Conservation (phyloP, 495 filamentous ascomycete genomes). For the Xylaria intraflava region DNA sequence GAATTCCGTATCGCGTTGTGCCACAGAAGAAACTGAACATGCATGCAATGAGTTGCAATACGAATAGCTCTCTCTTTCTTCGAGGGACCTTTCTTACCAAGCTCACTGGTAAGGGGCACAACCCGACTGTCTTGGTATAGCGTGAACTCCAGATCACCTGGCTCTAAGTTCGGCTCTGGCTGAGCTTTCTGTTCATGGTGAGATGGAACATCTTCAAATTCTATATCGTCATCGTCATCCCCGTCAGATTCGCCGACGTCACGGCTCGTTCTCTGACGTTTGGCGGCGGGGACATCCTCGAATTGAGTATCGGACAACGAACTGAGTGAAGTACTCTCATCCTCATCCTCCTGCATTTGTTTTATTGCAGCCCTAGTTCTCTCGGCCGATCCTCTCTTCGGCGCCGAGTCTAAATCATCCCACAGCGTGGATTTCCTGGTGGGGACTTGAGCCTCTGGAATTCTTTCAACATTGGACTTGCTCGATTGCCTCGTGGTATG, state of each 20-base stretch:
- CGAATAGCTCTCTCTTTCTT: slow-evolving; percentile 77
- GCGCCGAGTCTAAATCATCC: slow-evolving; percentile 58
- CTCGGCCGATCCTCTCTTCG: slow-evolving; percentile 41
- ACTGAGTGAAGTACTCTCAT: slow-evolving; percentile 47
- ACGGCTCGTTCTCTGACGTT: slow-evolving; percentile 19
- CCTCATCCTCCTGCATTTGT: slow-evolving; percentile 47
- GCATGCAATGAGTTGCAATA: slow-evolving; percentile 72
- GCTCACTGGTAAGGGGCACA: slow-evolving; percentile 48
- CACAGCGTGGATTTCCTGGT: slow-evolving; percentile 54
- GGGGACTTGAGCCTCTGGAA: slow-evolving; percentile 16
- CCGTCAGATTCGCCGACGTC: slow-evolving; percentile 32
- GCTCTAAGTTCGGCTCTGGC: slow-evolving; percentile 18
- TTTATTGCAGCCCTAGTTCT: slow-evolving; percentile 43
- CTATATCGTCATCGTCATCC: slow-evolving; percentile 56
- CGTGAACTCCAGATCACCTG: slow-evolving; percentile 68
- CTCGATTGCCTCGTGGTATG: slow-evolving; percentile 10
- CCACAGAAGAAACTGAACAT: slow-evolving; percentile 82
- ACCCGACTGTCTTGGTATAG: slow-evolving; percentile 51
- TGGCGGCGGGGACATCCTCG: slow-evolving; percentile 48
- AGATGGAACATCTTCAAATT: slow-evolving; percentile 80
- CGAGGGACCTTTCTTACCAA: slow-evolving; percentile 77
- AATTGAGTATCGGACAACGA: slow-evolving; percentile 65
- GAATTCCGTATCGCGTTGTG: slow-evolving; percentile 82
- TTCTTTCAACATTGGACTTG: slow-evolving; percentile 15
- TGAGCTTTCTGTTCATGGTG: slow-evolving; percentile 23